These are phyloP conservation scores for Naganishia randhawae DNA, from an alignment of 768 basidiomycete genomes.

Conservation along the genomic window DNA sequence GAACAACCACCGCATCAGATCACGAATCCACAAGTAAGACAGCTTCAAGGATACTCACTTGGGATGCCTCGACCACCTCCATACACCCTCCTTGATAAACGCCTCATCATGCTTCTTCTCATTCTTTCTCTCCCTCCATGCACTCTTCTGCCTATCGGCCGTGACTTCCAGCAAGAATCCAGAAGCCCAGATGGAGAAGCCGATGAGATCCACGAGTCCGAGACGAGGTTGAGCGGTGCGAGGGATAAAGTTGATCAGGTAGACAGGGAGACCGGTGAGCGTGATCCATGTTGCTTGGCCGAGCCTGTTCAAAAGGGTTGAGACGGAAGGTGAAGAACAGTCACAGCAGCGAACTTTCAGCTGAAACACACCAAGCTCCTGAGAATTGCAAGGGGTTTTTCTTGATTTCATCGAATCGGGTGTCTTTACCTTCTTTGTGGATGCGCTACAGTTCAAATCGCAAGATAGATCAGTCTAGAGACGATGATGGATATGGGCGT, in stretches of 20 bases:
- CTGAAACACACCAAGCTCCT: conserved; percentile 57
- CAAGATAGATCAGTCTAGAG: background rate
- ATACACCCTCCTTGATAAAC: conserved; percentile 67
- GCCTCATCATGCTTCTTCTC: conserved; percentile 65
- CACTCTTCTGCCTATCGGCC: conserved; percentile 64
- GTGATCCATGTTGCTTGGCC: conserved; percentile 62
- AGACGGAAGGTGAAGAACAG: conserved; percentile 32
- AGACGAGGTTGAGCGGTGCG: conserved; percentile 57
- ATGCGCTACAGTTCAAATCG: conserved; percentile 47
- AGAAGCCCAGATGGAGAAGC: conserved; percentile 57
- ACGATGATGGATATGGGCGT: background rate
- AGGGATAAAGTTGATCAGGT: conserved; percentile 59
- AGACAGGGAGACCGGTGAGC: conserved; percentile 67
- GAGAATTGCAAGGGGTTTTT: conserved; percentile 57
- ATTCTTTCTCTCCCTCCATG: conserved; percentile 62
- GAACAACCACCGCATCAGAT: background rate
- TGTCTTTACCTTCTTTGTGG: conserved; percentile 61
- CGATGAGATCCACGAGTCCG: conserved; percentile 58
- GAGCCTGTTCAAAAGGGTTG: conserved; percentile 14
- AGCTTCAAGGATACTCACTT: conserved; percentile 58
- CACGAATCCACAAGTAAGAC: background rate
- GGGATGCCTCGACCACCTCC: conserved; percentile 67
- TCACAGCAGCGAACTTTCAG: conserved; percentile 52
- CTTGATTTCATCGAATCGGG: conserved; percentile 64
- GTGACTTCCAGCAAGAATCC: conserved; percentile 63